Evolutionary conservation across 306 rosid genomes (phyloP).

Genomic region (Prunus mongolica): DNA sequence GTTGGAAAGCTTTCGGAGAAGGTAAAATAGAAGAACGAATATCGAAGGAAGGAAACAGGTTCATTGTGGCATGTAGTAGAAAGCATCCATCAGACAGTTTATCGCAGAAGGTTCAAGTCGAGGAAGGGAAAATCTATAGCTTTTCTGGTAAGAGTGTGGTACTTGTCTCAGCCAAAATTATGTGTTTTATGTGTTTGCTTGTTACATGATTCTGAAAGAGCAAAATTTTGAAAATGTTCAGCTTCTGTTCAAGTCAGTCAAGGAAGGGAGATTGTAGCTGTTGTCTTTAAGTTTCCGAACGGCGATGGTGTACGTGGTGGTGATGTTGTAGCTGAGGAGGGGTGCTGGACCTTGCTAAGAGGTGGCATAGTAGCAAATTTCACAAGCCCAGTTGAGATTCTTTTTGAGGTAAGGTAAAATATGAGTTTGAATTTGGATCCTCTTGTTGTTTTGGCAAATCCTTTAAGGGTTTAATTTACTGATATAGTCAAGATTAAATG

Average conservation of each 20-base stretch:
- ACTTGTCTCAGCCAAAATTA: background rate
- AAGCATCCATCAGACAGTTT: conserved; percentile 48
- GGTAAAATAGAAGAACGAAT: conserved; percentile 44
- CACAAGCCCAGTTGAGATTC: conserved; percentile 45
- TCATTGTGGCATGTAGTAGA: conserved; percentile 50
- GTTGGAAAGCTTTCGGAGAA: conserved; percentile 60
- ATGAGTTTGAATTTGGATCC: background rate
- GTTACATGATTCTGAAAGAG: background rate
- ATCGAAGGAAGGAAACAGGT: conserved; percentile 53
- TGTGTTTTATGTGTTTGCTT: background rate
- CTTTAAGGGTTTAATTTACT: too few species aligned
- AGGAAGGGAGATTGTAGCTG: conserved; percentile 53
- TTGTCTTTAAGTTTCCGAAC: conserved; percentile 35
- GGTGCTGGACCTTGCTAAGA: conserved; percentile 71
- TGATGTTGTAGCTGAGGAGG: conserved; percentile 41
- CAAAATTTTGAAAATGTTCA: conserved; percentile 18
- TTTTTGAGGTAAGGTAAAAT: conserved; percentile 48
- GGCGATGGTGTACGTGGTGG: conserved; percentile 42
- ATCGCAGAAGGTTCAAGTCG: conserved; percentile 52
- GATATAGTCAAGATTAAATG: background rate
- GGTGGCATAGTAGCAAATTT: conserved; percentile 67
- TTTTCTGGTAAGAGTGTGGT: conserved; percentile 43
- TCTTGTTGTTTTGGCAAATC: background rate
- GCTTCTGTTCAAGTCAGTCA: conserved; percentile 71
- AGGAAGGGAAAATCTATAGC: conserved; percentile 42